phyloP scores from a whole-genome alignment of 75 land plant species.

The Cunninghamia lanceolata region DNA sequence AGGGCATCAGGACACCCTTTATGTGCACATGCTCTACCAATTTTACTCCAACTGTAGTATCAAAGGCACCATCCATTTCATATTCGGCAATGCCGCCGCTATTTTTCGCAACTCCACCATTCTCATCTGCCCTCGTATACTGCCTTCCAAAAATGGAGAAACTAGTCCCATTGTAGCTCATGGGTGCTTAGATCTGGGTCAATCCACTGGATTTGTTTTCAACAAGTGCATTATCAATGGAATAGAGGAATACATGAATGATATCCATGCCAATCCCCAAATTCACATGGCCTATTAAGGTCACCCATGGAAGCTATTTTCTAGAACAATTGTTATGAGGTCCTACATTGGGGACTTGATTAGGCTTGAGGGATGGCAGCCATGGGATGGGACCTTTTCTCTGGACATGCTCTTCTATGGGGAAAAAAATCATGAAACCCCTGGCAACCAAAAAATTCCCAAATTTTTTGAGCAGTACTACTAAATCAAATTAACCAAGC shows the following conservation, averaged over 20 bases:
- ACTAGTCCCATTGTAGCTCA: conserved; percentile 44
- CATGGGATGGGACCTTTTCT: conserved; percentile 35
- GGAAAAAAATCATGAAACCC: too few relatives aligned
- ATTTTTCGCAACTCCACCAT: conserved; percentile 33
- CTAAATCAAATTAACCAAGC: too few relatives aligned
- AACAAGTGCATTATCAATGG: too few relatives aligned
- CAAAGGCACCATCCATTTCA: conserved; percentile 56
- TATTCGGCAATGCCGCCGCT: conserved; percentile 53
- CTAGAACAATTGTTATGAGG: conserved; percentile 28
- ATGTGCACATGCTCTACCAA: conserved; percentile 51
- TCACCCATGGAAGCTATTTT: conserved; percentile 52
- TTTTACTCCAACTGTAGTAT: conserved; percentile 44
- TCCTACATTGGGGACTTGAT: conserved; percentile 23
- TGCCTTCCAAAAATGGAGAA: conserved; percentile 16
- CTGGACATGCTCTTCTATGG: conserved; percentile 38
- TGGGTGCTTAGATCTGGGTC: too few relatives aligned
- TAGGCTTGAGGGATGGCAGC: conserved; percentile 38
- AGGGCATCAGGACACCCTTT: conserved; percentile 57
- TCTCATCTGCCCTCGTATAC: conserved; percentile 20
- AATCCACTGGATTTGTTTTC: too few relatives aligned
- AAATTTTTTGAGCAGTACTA: too few relatives aligned
- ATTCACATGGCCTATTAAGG: conserved; percentile 38
- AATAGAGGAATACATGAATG: too few relatives aligned
- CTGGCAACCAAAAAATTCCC: too few relatives aligned
- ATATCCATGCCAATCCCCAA: conserved; percentile 22